These are phyloP conservation scores for Saturnispora sanitii DNA, from an alignment of 805 yeast genomes.

Conservation along the genomic window DNA sequence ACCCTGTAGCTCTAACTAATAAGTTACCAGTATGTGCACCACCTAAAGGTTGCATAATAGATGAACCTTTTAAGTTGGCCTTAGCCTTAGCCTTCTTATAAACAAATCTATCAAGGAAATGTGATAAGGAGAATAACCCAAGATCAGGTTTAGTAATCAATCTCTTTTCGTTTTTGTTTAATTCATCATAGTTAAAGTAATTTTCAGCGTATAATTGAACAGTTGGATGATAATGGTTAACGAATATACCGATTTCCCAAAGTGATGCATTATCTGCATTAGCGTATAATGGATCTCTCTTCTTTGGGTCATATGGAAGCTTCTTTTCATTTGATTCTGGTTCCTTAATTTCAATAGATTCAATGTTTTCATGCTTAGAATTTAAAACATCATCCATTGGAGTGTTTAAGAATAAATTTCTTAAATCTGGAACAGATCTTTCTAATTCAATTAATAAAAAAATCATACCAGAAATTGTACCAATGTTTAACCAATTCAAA, in stretches of 20 bases:
- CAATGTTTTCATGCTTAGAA: slow-evolving; percentile 34
- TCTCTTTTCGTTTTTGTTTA: slow-evolving; percentile 13
- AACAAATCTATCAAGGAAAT: slow-evolving; percentile 91
- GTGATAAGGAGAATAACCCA: slow-evolving; percentile 77
- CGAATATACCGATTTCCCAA: slow-evolving; percentile 77
- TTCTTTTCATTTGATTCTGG: slow-evolving; percentile 2
- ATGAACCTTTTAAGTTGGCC: slow-evolving; percentile 64
- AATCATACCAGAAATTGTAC: slow-evolving; percentile 79
- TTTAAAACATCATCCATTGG: slow-evolving; percentile 42
- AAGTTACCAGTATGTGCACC: slow-evolving; percentile 69
- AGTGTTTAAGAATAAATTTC: slow-evolving; percentile 48
- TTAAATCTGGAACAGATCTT: slow-evolving; percentile 54
- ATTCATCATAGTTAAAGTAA: slow-evolving; percentile 38
- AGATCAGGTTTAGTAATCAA: slow-evolving; percentile 68
- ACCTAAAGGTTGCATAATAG: slow-evolving; percentile 96
- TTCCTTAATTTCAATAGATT: slow-evolving; percentile 18
- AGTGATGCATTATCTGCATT: slow-evolving; percentile 71
- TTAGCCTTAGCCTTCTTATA: slow-evolving; percentile 85
- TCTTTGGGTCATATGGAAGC: slow-evolving; percentile 62
- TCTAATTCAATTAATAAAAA: slow-evolving; percentile 62
- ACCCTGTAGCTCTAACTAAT: slow-evolving; percentile 51
- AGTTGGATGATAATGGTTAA: slow-evolving; percentile 86
- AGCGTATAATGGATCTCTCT: slow-evolving; percentile 90
- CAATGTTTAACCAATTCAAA: slow-evolving; percentile 77
- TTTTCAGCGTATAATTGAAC: slow-evolving; percentile 70